Evolutionary conservation across 805 yeast genomes (phyloP).

Genomic region (Novakomyces olei): DNA sequence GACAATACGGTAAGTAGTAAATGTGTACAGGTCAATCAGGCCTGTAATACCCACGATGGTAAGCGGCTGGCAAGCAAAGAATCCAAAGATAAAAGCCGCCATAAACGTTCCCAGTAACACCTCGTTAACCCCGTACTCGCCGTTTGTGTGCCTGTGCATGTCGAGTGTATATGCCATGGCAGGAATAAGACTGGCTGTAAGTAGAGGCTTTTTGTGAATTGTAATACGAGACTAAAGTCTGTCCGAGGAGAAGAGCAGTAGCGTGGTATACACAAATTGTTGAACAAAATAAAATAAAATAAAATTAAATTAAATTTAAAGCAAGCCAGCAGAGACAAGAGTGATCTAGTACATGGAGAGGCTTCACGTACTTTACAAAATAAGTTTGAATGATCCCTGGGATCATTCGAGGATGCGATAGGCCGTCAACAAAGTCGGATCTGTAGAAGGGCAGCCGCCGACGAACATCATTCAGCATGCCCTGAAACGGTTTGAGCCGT

Average conservation of each 20-base stretch:
- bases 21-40: conserved; percentile 77
- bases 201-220: neutral
- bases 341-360: neutral
- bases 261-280: conserved; percentile 6
- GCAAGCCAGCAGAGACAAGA: neutral
- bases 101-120: conserved; percentile 62
- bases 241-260: neutral
- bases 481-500: conserved; percentile 19
- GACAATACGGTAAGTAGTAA: conserved; percentile 61
- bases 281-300: conserved; percentile 6
- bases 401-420: conserved; percentile 62
- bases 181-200: conserved; percentile 31
- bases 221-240: neutral
- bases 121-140: conserved; percentile 81
- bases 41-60: conserved; percentile 96
- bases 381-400: conserved; percentile 69
- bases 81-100: conserved; percentile 75
- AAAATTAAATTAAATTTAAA: conserved; percentile 6
- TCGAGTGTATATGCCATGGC: conserved; percentile 94
- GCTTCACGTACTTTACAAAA: conserved; percentile 39
- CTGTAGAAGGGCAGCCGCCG: conserved; percentile 40
- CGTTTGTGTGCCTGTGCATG: conserved; percentile 77
- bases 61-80: conserved; percentile 72
- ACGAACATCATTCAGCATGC: conserved; percentile 31
- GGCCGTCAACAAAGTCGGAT: conserved; percentile 68